Base-by-base conservation (phyloP, 192 early-diverging fungal species). In the Coemansia sp. region DNA sequence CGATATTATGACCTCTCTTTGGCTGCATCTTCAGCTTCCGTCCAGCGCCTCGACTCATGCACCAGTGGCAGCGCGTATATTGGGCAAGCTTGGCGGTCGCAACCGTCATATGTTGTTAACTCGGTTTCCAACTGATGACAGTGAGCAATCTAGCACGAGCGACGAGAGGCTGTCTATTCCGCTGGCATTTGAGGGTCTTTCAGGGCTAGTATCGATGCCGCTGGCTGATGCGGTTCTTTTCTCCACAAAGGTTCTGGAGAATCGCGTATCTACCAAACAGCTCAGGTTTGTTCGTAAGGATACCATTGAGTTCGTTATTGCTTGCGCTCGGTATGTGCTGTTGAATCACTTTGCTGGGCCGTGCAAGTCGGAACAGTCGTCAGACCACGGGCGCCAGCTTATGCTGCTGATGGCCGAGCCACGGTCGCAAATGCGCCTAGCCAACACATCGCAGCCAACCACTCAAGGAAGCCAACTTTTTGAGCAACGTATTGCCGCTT, bases 31-130 rank as follows among this genome's bases (percentile, higher is more conserved):
- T 21, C 86, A 88, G 47, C 95, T 94, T 15, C 71, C 86, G 0
- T 94, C 95, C 3, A 95, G 97, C 74, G 90, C 89, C 60, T 87
- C 85, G 21, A 74, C 80, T 9, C 93, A 96, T 62, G 91, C 90
- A 28, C 87, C 91, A 61, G 88, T 90, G 3, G 91, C 96, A 3
- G 88, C 94, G 62, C 83, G 93, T 14, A 98, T 99, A 53, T 80
- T 99, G 1, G 98, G 98, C 8, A 98, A 98, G 71, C 86, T 99
- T 26, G 98, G 98, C n/a, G 98, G 98, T 2, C 81, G 95, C 22
- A 99, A 99, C 74, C 85, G 96, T 47, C 81, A 92, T 31, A 87
- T 94, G 83, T 75, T 98, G 19, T 86, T 74, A 20, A 74, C 74
- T 4, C 62, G 75, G 40, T 74, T 72, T 63, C 75, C 72, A 20